Evolutionary conservation across 352 stramenopile species (phyloP), one percentile per base, ranked within the genome.

Genomic region (Phytophthora sansomeana): DNA sequence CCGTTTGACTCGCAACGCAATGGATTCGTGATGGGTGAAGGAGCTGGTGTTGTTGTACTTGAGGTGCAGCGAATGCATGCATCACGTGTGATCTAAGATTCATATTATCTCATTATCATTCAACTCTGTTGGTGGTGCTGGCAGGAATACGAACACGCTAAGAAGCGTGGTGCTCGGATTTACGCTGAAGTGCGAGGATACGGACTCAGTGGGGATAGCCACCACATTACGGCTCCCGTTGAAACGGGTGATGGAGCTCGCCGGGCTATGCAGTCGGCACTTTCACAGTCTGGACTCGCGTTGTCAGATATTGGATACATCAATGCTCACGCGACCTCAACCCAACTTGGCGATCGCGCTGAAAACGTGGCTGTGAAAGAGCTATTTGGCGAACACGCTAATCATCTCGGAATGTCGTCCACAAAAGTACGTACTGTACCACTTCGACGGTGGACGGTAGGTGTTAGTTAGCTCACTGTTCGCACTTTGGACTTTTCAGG

Each of bases 261-360:
- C 67, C 90, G 74, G 63, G 95, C 96, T 11, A 99, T 99, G 97
- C 39, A 83, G 47, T 84, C 92, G 28, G 96, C 97, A 9, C 59
- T 99, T 32, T 62, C 72, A 30, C 81, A 96, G 64, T 89, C 92
- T 1, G 83, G 80, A 3, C 58, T 97, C 19, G 55, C 70, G 6
- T 32, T 83, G n/a, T 87, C 92, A 26, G 86, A 97, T 44, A 90
- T 99, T 21, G 96, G 97, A 28, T 99, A 99, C 71, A 93, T 99
- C 35, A 99, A 99, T 64, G 96, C 97, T 4, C 98, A 99, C 69
- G 97, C 97, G 5, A 99, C 98, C 7, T 98, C 93, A n/a, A 99
- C 98, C 1, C 97, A 96, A 0, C 86, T 98, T 14, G 97, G 97
- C 1, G 98, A 99, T 74, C 88, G 91, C 5, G 96, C 97, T 10